phyloP scores from a whole-genome alignment of 345 rosid species.

The Citrus medica region DNA sequence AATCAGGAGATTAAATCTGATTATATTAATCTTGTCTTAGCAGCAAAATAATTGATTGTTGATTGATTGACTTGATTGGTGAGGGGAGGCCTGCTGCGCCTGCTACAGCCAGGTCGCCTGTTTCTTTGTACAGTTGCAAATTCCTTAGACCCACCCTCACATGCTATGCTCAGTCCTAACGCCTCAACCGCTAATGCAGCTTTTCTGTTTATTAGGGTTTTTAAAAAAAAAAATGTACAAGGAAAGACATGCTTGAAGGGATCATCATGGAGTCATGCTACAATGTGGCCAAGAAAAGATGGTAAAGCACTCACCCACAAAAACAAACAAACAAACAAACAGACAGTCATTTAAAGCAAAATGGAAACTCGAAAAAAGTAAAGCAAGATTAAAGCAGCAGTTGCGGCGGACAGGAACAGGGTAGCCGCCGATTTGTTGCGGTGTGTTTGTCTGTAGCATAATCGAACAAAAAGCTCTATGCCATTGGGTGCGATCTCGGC shows the following conservation, averaged over 20 bases:
- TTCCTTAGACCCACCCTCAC: slow-evolving; percentile 4
- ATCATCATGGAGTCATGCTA: too few relatives aligned
- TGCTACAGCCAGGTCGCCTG: background rate
- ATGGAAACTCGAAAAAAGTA: background rate
- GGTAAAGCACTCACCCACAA: too few relatives aligned
- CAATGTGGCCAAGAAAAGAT: too few relatives aligned
- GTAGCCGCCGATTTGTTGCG: too few relatives aligned
- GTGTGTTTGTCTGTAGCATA: too few relatives aligned
- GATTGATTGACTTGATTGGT: background rate
- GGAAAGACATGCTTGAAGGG: too few relatives aligned
- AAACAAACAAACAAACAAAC: too few relatives aligned
- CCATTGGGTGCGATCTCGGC: too few relatives aligned
- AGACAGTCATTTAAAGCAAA: too few relatives aligned
- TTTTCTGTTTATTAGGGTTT: background rate
- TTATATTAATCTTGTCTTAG: background rate
- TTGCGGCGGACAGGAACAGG: background rate
- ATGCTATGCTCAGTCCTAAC: background rate
- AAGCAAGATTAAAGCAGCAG: background rate
- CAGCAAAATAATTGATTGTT: background rate
- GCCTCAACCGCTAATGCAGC: background rate
- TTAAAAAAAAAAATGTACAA: background rate
- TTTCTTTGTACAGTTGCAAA: background rate
- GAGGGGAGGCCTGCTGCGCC: background rate
- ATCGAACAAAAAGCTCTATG: too few relatives aligned
- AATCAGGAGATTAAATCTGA: too few relatives aligned